phyloP scores from a whole-genome alignment of 257 asterid species.

The Rhazya stricta region DNA sequence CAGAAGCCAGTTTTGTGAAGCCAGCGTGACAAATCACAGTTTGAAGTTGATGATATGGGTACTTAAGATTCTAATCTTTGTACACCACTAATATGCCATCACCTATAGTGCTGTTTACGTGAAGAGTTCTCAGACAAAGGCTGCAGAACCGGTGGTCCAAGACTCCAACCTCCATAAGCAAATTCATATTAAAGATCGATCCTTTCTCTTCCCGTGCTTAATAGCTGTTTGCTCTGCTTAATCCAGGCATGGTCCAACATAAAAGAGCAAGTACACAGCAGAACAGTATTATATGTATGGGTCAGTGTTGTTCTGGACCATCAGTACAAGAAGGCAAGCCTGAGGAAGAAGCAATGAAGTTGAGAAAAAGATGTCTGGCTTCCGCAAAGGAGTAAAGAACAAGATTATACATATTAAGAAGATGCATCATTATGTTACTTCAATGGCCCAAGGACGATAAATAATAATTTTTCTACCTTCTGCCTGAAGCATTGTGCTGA shows the following conservation, averaged over 20 bases:
- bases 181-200: neutral
- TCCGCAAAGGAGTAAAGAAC: slow-evolving; percentile 20
- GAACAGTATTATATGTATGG: neutral
- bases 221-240: neutral
- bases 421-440: slow-evolving; percentile 22
- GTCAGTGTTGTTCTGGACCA: neutral
- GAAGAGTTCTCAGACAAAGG: neutral
- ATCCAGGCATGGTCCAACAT: neutral
- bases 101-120: neutral
- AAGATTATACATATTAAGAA: slow-evolving; percentile 23
- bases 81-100: slow-evolving; percentile 3
- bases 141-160: neutral
- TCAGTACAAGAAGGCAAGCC: neutral
- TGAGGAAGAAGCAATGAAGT: slow-evolving; percentile 8
- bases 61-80: neutral
- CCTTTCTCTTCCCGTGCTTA: neutral
- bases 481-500: neutral
- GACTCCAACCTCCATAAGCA: neutral
- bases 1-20: too few relatives aligned
- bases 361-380: slow-evolving; percentile 10
- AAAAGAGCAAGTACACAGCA: neutral
- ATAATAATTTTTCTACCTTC: slow-evolving; percentile 1
- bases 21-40: neutral
- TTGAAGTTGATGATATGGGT: neutral
- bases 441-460: slow-evolving; percentile 11